Conservation (phyloP, 805 yeast species). For the Hanseniaspora taiwanica region DNA sequence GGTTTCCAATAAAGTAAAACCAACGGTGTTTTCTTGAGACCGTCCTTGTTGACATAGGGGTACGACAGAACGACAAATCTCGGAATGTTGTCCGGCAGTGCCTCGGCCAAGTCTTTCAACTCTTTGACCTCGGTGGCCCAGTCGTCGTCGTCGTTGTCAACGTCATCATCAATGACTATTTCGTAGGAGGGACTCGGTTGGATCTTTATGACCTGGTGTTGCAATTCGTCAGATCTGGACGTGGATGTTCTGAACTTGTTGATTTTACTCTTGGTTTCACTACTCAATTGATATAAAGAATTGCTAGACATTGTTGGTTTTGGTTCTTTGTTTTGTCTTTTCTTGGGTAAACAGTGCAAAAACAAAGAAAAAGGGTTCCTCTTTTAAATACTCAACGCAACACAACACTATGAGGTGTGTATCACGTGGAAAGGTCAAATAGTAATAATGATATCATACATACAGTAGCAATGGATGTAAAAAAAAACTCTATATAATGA, state of each 20-base stretch:
- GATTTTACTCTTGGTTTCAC: constrained; percentile 44
- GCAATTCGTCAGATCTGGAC: constrained; percentile 46
- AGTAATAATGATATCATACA: too few species aligned
- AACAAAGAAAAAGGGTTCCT: not conserved
- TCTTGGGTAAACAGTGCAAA: too few species aligned
- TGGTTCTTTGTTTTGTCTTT: not conserved
- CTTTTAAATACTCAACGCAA: too few species aligned
- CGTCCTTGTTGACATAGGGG: constrained; percentile 58
- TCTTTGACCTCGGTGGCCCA: constrained; percentile 32
- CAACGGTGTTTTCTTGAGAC: constrained; percentile 59
- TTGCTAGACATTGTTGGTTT: constrained; percentile 25
- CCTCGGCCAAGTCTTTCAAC: constrained; percentile 35
- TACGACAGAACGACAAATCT: constrained; percentile 64
- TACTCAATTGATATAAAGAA: constrained; percentile 47
- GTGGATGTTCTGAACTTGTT: constrained; percentile 65
- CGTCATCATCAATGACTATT: constrained; percentile 32
- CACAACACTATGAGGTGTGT: too few species aligned
- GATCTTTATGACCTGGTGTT: constrained; percentile 38
- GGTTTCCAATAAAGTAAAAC: constrained; percentile 84
- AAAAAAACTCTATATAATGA: too few species aligned
- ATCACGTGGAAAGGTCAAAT: too few species aligned
- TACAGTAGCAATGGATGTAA: too few species aligned
- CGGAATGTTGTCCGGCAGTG: constrained; percentile 72
- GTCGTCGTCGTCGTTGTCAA: constrained; percentile 34
- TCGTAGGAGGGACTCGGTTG: constrained; percentile 21